Conservation (phyloP, 1,284 basidiomycete genomes). For the Tylopilus sp. region DNA sequence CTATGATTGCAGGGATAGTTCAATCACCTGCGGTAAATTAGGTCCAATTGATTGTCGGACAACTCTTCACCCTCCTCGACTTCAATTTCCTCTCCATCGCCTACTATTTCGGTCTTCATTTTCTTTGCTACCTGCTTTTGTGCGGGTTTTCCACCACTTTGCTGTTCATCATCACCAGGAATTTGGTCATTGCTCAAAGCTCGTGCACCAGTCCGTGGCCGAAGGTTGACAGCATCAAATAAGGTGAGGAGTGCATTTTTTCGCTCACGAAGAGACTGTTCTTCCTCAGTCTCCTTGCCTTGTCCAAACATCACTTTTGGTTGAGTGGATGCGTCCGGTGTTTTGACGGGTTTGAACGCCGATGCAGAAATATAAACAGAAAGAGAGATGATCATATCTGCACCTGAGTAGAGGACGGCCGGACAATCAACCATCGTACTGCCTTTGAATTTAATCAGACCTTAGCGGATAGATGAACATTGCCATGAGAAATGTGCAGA, state of each 20-base stretch:
- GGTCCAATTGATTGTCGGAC: conserved; percentile 72
- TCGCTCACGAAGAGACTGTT: conserved; percentile 72
- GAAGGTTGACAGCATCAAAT: conserved; percentile 64
- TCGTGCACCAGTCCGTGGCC: conserved; percentile 49
- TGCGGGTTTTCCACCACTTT: conserved; percentile 40
- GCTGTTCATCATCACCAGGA: conserved; percentile 20
- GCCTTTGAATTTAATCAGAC: conserved; percentile 59
- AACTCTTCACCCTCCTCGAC: conserved; percentile 79
- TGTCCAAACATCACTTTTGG: conserved; percentile 55
- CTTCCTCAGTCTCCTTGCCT: conserved; percentile 72
- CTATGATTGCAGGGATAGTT: background rate
- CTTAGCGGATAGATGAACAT: conserved; percentile 36
- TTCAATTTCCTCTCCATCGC: conserved; percentile 67
- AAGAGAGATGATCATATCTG: conserved; percentile 68
- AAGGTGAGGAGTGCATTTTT: conserved; percentile 66
- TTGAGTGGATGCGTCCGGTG: conserved; percentile 36
- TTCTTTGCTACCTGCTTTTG: conserved; percentile 31
- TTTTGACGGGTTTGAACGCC: conserved; percentile 58
- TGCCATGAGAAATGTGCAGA: background rate
- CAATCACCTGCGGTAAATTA: conserved; percentile 76
- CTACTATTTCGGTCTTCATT: conserved; percentile 54
- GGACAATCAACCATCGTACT: conserved; percentile 73
- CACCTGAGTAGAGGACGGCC: conserved; percentile 60
- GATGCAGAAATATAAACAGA: conserved; percentile 61
- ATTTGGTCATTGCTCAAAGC: conserved; percentile 17